phyloP scores from a whole-genome alignment of 2,329 filamentous ascomycete species.

The Claviceps digitariae region DNA sequence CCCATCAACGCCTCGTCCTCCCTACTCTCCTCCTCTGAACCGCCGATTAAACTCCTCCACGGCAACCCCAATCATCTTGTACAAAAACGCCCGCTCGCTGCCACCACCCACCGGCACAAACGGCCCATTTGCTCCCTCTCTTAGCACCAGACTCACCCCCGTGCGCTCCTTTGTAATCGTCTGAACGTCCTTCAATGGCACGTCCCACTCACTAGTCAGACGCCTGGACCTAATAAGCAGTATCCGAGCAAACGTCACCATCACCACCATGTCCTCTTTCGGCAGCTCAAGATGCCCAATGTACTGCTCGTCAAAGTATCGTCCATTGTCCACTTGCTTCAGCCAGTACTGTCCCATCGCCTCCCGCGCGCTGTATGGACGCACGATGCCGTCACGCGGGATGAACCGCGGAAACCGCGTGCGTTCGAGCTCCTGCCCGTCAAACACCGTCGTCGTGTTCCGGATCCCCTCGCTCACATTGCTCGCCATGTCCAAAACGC shows the following conservation, averaged over 20 bases:
- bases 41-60: conserved; percentile 55
- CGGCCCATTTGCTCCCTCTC: conserved; percentile 84
- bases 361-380: conserved; percentile 88
- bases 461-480: conserved; percentile 96
- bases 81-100: conserved; percentile 50
- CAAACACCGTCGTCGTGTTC: conserved; percentile 97
- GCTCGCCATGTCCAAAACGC: conserved; percentile 90
- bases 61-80: conserved; percentile 51
- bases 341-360: conserved; percentile 97
- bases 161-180: conserved; percentile 96
- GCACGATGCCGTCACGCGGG: conserved; percentile 80
- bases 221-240: conserved; percentile 80
- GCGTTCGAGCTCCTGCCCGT: conserved; percentile 84
- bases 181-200: conserved; percentile 88
- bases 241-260: conserved; percentile 79
- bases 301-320: conserved; percentile 95
- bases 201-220: conserved; percentile 87
- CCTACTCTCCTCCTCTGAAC: conserved; percentile 30
- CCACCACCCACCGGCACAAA: conserved; percentile 93
- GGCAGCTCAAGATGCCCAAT: conserved; percentile 91
- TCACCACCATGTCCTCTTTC: conserved; percentile 73
- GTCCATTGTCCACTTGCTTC: conserved; percentile 93
- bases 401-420: conserved; percentile 91
- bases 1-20: too few species aligned
- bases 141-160: conserved; percentile 75